Evolutionary conservation across 1,284 basidiomycete species (phyloP), one percentile per base, ranked within the genome.

Genomic region (Mycena sp.): DNA sequence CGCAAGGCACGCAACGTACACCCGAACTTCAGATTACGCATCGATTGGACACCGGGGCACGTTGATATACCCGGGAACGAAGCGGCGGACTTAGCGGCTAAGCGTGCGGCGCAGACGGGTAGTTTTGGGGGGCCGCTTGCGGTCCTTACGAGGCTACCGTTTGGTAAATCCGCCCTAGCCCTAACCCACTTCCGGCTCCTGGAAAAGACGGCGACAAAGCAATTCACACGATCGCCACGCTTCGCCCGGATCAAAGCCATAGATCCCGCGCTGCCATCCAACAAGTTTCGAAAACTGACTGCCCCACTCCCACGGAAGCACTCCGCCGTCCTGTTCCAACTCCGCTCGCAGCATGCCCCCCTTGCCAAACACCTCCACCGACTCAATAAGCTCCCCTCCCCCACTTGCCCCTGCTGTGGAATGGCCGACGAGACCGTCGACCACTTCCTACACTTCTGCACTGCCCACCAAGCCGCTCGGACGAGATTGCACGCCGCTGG

Each of bases 371-470:
- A 77, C 64, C 71, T 77, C 0, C 48, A 70, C 35, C 50, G 65
- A 4, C 71, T 77, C 14, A 29, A 54, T 0, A 54, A 53, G 14
- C 35, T 63, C 10, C 35, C 55, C 17, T 63, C 67, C 6, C 61
- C 67, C 11, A 23, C 37, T 4, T 78, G 76, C 63, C 69, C 73
- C 1, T 35, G 48, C 1, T 78, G 76, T 66, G 26, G 52, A 0
- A 23, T 16, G 0, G 50, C 19, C 0, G 21, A 57, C 0, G 74
- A 77, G 50, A 71, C 70, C 0, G 71, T 74, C 3, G 14, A 26
- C 3, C 74, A 76, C 61, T 75, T 62, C 62, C 60, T 77, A 4
- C 53, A 74, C 6, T 26, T 48, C 2, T 76, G 74, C 64, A 68
- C 68, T 1, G 61, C 61, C 4, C 58, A 61, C 41, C 16, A 23